Evolutionary conservation across 371 early-diverging fungal species (phyloP), one percentile per base, ranked within the genome.

Genomic region (Globomyces sp.): DNA sequence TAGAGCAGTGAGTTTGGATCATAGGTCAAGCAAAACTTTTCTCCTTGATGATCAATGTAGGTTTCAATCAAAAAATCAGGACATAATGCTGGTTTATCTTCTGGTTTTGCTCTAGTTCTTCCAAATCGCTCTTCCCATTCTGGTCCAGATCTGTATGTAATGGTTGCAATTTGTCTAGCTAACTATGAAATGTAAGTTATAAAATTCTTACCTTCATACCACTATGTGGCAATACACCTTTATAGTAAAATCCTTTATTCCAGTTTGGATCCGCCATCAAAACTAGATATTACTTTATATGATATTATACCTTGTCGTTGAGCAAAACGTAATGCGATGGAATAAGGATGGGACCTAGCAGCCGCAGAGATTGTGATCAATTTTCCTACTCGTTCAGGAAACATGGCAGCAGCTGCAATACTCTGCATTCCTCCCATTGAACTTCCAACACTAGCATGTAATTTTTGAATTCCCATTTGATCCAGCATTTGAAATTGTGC

Each of bases 61-160:
- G 93, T 93, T 76, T 97, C 98, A 62, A 97, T 95, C 71, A 93
- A 69, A 73, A 91, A 95, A 68, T 97, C 98, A 0, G 98, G 91
- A 64, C 93, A 92, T 48, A 97, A 71, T 0, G 90, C 87, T 1
- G 95, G 95, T 36, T 87, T 76, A 62, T 85, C 81, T 24, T 85
- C 78, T 4, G 88, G 88, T 13, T 87, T 82, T 2, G 87, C 81
- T 42, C 95, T 83, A 62, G 90, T 88, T 5, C 94, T 80, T 2
- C 96, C 96, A 77, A 95, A 97, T 24, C 97, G 83, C 69, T 87
- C 81, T 74, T 96, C 97, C 97, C 97, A 97, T 77, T 97, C 95
- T 44, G 98, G 96, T 0, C 95, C 96, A 8, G 94, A 93, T 34
- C 96, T 88, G 74, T 96, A 95, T 51, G 74, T 75, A 48, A 82